Base-by-base conservation (phyloP, 2,329 filamentous ascomycete species). In the Torrubiella hemipterigena region DNA sequence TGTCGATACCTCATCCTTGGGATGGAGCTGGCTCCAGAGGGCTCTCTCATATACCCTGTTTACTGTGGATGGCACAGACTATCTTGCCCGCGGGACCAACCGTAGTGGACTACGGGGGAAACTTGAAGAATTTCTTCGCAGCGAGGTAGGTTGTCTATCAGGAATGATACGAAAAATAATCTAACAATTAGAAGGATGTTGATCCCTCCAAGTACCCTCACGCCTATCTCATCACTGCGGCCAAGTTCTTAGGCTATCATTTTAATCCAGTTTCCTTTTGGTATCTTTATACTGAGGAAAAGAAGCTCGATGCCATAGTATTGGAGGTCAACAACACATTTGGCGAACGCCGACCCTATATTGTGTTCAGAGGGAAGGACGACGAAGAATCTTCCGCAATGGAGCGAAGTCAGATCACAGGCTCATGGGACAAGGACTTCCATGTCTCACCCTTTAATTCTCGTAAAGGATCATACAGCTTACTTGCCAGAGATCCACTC, bases 181-280 rank as follows among this genome's bases (percentile, higher is more conserved):
- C 22, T 24, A 6, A 24, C 22, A 41, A 35, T 23, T 20, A 16
- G 42, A 44, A 85, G 69, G 62, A 63, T 10, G 58, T 73, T n/a
- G 59, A 75, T 35, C 68, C 71, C 30, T 47, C 60, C 3, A 56
- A 63, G 27, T 86, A 80, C 54, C 70, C 75, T 9, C 63, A 76
- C 43, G 78, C 74, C 1, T 85, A 84, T 42, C 59, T 87, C 4
- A 61, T 83, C 15, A 86, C 81, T 3, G 77, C 78, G 4, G 71
- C 80, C 5, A 66, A 67, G 18, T 78, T 84, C 38, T 49, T 82
- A 6, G 75, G 77, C 4, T 81, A 81, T 46, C 69, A 72, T 15
- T 84, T 82, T 54, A 86, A 84, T 42, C 79, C 79, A 0, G 76
- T 81, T 3, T 85, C 79, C 0, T 81, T 86, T 44, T 87, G 81